Evolutionary conservation across 805 yeast species (phyloP).

Genomic region (Nakazawaea populi): DNA sequence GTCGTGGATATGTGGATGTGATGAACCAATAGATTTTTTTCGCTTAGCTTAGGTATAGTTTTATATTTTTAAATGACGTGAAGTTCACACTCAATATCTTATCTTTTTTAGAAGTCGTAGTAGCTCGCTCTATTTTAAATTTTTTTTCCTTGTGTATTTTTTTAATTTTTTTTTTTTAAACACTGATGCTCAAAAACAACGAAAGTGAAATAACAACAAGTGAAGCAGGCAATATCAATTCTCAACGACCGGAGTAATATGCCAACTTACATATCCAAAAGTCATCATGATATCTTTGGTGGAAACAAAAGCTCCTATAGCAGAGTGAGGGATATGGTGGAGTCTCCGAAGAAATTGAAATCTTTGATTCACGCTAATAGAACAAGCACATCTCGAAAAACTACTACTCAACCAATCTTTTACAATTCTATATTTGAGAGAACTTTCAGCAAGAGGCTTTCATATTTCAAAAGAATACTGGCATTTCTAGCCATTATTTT

Average conservation of each 20-base stretch:
- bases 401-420: constrained; percentile 2
- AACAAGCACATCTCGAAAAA: not conserved
- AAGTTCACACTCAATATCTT: too few relatives aligned
- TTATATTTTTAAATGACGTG: too few relatives aligned
- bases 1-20: constrained; percentile 59
- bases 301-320: not conserved
- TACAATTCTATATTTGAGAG: constrained; percentile 16
- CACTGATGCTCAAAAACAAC: too few relatives aligned
- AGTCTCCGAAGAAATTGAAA: not conserved
- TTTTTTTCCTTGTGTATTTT: not conserved
- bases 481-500: constrained; percentile 16
- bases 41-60: too few relatives aligned
- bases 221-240: too few relatives aligned
- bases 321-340: not conserved
- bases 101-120: not conserved
- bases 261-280: not conserved
- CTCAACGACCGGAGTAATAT: not conserved
- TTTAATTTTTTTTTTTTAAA: too few relatives aligned
- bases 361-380: not conserved
- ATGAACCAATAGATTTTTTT: constrained; percentile 27
- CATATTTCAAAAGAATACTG: constrained; percentile 18
- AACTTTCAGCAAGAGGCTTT: constrained; percentile 20
- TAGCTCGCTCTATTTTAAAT: not conserved
- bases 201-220: not conserved
- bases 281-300: not conserved